Conservation (phyloP, 805 yeast genomes). For the Ascoidea rubescens region DNA sequence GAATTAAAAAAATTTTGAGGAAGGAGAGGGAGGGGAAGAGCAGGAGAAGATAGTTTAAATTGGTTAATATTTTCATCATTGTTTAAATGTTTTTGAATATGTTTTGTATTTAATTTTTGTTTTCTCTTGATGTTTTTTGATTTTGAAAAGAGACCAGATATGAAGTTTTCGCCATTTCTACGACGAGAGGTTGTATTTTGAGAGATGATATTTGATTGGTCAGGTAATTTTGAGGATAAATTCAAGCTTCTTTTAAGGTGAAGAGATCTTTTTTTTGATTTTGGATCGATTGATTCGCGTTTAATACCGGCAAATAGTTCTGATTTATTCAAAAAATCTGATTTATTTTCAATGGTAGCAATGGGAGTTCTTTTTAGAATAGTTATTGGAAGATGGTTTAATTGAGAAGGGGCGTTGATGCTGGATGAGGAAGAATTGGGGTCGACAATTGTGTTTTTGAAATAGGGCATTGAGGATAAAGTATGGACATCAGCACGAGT, state of each 20-base stretch:
- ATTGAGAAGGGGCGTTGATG: background rate
- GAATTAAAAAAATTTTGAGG: background rate
- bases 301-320: constrained; percentile 3
- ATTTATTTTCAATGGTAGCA: background rate
- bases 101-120: background rate
- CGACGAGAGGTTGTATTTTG: background rate
- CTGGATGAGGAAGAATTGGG: background rate
- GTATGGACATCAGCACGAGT: constrained; percentile 38
- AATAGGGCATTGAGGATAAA: constrained; percentile 39
- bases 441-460: constrained; percentile 27
- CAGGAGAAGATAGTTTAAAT: no score
- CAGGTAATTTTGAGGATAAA: background rate
- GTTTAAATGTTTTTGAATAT: no score
- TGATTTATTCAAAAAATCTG: background rate
- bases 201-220: background rate
- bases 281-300: background rate
- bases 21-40: background rate
- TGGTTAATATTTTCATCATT: background rate
- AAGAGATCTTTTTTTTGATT: background rate
- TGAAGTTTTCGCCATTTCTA: background rate
- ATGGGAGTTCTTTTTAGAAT: background rate
- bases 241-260: background rate
- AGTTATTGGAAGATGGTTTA: background rate
- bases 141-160: background rate
- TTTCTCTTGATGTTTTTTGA: background rate